These are phyloP conservation scores for Solanum bulbocastanum DNA, from an alignment of 257 asterid genomes.

Conservation along the genomic window DNA sequence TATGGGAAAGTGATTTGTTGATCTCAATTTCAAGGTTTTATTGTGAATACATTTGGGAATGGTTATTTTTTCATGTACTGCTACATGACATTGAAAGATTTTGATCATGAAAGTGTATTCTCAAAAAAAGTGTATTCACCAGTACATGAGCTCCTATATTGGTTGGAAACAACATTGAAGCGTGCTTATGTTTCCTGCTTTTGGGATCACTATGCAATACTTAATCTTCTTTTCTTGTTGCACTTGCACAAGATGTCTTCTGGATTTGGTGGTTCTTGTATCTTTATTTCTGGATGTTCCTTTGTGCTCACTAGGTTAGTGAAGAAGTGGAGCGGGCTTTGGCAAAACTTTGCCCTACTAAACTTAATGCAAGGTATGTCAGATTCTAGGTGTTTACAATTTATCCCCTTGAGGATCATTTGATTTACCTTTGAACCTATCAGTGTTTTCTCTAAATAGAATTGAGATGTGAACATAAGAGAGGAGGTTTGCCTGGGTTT, in stretches of 20 bases:
- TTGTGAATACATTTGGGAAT: not conserved
- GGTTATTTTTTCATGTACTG: not conserved
- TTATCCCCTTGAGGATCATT: not conserved
- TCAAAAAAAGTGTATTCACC: not conserved
- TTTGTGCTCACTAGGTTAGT: conserved; percentile 59
- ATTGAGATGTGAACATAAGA: not conserved
- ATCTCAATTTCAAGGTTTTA: not conserved
- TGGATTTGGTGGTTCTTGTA: not conserved
- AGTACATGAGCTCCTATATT: not conserved
- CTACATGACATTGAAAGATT: not conserved
- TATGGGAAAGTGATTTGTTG: not conserved
- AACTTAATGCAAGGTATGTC: conserved; percentile 60
- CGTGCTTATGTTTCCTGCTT: not conserved
- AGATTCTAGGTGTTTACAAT: not conserved
- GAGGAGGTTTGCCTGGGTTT: not conserved
- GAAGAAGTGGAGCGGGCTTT: conserved; percentile 99
- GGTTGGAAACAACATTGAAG: not conserved
- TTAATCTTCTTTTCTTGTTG: not conserved
- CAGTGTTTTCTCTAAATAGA: not conserved
- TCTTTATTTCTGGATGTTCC: not conserved
- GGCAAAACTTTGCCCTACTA: conserved; percentile 71
- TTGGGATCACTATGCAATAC: not conserved
- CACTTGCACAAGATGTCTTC: not conserved
- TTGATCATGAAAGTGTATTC: not conserved
- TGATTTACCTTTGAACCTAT: not conserved